These are phyloP conservation scores for Hypoxylon trugodes DNA, from an alignment of 495 filamentous ascomycete genomes.

Conservation along the genomic window DNA sequence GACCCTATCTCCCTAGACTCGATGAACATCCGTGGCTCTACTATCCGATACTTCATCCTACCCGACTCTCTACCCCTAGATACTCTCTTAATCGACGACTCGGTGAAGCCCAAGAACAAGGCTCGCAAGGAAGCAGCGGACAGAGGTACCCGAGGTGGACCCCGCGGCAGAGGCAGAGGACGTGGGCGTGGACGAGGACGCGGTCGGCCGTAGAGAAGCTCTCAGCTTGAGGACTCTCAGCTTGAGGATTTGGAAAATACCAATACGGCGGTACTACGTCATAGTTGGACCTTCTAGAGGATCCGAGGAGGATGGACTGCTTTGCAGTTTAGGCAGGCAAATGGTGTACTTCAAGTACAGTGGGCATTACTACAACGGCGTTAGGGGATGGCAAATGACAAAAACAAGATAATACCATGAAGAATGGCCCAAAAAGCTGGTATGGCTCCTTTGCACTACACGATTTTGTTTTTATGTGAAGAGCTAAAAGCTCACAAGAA, in stretches of 20 bases:
- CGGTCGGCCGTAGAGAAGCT: constrained; percentile 53
- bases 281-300: constrained; percentile 6
- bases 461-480: constrained; percentile 16
- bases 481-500: constrained; percentile 38
- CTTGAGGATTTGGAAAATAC: background rate
- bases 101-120: constrained; percentile 99
- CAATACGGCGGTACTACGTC: background rate
- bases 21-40: constrained; percentile 95
- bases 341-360: constrained; percentile 18
- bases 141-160: constrained; percentile 67
- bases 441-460: constrained; percentile 36
- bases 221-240: background rate
- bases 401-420: constrained; percentile 36
- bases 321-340: constrained; percentile 8
- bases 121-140: constrained; percentile 88
- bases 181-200: constrained; percentile 70
- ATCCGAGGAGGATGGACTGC: background rate
- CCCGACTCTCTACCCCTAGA: constrained; percentile 94
- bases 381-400: constrained; percentile 34
- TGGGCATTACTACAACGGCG: constrained; percentile 33
- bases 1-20: constrained; percentile 87
- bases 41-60: constrained; percentile 92
- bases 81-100: constrained; percentile 92
- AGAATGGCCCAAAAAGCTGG: constrained; percentile 38
- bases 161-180: constrained; percentile 65